Conservation (phyloP, 2,329 filamentous ascomycete species). For the Talaromyces sp. region DNA sequence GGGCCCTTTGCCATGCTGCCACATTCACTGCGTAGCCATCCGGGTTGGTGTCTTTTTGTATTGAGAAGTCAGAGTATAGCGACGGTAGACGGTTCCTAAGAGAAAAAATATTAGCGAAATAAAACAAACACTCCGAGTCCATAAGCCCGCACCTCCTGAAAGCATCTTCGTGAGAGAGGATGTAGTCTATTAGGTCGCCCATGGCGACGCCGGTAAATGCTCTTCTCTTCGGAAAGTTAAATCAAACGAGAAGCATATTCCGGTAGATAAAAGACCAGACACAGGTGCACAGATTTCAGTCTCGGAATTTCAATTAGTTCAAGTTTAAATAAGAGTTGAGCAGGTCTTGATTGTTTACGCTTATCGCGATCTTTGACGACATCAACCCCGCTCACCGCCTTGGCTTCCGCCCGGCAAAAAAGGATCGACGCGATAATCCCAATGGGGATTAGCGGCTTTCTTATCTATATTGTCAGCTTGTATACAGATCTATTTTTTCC, state of each 20-base stretch:
- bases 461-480: background rate
- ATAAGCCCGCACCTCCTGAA: constrained; percentile 49
- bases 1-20: constrained; percentile 69
- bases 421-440: background rate
- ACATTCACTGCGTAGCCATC: constrained; percentile 81
- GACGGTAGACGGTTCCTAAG: constrained; percentile 67
- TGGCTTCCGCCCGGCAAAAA: background rate
- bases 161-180: constrained; percentile 56
- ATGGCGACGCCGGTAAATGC: constrained; percentile 17
- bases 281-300: background rate
- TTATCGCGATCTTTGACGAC: background rate
- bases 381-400: background rate
- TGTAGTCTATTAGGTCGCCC: constrained; percentile 63
- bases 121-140: constrained; percentile 16
- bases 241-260: background rate
- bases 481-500: background rate
- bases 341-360: background rate
- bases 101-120: background rate
- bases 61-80: constrained; percentile 80
- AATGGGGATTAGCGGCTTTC: background rate
- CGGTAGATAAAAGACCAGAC: background rate
- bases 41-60: constrained; percentile 70
- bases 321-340: background rate
- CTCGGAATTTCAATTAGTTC: background rate
- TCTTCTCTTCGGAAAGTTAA: background rate